Evolutionary conservation across 2,329 filamentous ascomycete genomes (phyloP), one percentile per base, ranked within the genome.

Genomic region (Nothomitra cinnamomea): DNA sequence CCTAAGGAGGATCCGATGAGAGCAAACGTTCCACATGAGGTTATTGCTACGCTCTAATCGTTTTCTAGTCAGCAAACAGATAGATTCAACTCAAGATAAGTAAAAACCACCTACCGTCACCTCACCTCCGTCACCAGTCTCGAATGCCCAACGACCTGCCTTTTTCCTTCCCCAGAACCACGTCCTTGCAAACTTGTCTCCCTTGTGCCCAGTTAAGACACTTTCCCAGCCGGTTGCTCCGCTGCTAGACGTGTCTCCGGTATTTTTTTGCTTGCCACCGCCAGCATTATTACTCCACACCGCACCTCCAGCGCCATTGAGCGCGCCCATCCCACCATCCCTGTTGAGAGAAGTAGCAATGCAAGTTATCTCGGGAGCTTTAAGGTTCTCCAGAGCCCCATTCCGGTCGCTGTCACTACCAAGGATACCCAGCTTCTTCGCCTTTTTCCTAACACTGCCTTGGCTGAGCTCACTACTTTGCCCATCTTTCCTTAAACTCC

Each of bases 101-200:
- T 21, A 38, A 28, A 19, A 24, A 41, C 24, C 32, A 56, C 65
- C 54, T 62, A 72, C 69, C 56, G 71, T 77, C 36, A 95, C 90
- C 61, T 87, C 78, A n/a, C 80, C 77, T 17, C 79, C 78, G 67
- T 98, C 92, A 41, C 83, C 78, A 0, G 89, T 95, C 58, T 85
- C 81, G 60, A 98, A 87, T 0, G 85, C 83, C 92, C 92, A 98
- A 58, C 92, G 77, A 10, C 92, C 92, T 50, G 92, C 89, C 61
- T 84, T 82, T 68, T 94, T 95, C 54, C 87, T 82, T 4, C 90
- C 92, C 89, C 92, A 96, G 69, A 95, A 95, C 92, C 92, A 98
- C 1, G 92, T 96, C 53, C 92, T 80, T 17, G 88, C 92, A 63
- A 79, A 85, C 45, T 81, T 77, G 62, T 96, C 90, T 52, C 83